Percentiles rank a stretch among this genome's conserved stretches.
Evolutionary conservation across 345 rosid genomes (phyloP).

Genomic region (Garcia nutans): DNA sequence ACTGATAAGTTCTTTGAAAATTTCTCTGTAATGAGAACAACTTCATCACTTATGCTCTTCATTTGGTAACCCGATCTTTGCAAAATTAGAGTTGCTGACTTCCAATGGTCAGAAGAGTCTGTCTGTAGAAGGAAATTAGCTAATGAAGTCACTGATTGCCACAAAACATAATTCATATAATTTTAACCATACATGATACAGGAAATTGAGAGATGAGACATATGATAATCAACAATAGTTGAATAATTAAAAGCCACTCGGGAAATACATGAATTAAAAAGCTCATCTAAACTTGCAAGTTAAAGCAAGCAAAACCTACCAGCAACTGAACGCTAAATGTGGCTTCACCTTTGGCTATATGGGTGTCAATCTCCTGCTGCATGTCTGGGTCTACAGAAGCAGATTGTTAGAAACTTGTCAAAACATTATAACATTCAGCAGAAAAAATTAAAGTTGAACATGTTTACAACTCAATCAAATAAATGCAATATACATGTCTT

Average conservation of each 20-base stretch:
- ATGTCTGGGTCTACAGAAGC: constrained; percentile 64
- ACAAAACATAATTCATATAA: neutral
- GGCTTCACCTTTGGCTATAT: constrained; percentile 69
- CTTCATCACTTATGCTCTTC: constrained; percentile 45
- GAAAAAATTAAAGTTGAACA: neutral
- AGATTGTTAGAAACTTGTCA: constrained; percentile 16
- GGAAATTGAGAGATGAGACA: neutral
- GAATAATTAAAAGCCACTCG: neutral
- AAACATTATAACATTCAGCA: constrained; percentile 10
- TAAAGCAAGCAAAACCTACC: constrained; percentile 42
- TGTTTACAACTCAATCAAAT: neutral
- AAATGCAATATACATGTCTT: neutral
- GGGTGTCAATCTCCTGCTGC: constrained; percentile 65
- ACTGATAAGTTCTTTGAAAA: constrained; percentile 63
- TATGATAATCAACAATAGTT: neutral
- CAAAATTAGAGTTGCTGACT: constrained; percentile 51
- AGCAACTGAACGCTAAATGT: constrained; percentile 58
- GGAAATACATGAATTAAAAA: neutral
- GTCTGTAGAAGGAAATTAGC: constrained; percentile 34
- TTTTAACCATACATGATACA: neutral
- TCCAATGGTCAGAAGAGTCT: constrained; percentile 78
- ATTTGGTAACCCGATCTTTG: constrained; percentile 63
- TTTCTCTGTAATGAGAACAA: constrained; percentile 51
- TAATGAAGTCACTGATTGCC: neutral
- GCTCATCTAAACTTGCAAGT: neutral